These are phyloP conservation scores for Geotrichum histeridarum DNA, from an alignment of 1,139 yeast genomes.

Conservation along the genomic window DNA sequence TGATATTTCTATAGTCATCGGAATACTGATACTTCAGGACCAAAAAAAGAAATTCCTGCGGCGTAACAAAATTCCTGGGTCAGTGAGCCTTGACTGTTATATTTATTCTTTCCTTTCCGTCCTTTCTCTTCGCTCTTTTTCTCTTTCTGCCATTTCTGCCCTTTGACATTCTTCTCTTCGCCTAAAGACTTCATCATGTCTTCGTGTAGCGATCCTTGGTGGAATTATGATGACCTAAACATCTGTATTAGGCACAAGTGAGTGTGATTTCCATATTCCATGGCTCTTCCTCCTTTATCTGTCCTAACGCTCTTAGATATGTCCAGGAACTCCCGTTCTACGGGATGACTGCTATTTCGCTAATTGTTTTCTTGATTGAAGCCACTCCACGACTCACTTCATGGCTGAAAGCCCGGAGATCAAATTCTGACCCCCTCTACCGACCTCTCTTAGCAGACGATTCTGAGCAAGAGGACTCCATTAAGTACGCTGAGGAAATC, in stretches of 20 bases:
- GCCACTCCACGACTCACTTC: slow-evolving; percentile 22
- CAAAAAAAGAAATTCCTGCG: no score
- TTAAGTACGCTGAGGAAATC: slow-evolving; percentile 17
- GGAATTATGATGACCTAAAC: slow-evolving; percentile 32
- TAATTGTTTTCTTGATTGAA: slow-evolving; percentile 20
- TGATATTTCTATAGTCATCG: no score
- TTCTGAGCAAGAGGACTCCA: slow-evolving; percentile 9
- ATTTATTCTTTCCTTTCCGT: background rate
- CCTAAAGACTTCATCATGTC: slow-evolving; percentile 6
- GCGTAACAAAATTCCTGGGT: no score
- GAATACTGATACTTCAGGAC: no score
- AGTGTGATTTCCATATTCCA: slow-evolving; percentile 16
- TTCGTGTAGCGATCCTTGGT: slow-evolving; percentile 27
- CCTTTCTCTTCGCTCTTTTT: background rate
- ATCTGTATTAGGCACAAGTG: slow-evolving; percentile 31
- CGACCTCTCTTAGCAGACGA: slow-evolving; percentile 26
- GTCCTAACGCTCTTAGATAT: slow-evolving; percentile 24
- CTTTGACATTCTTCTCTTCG: background rate
- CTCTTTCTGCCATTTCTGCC: background rate
- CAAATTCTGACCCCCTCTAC: slow-evolving; percentile 24
- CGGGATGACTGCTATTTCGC: slow-evolving; percentile 22
- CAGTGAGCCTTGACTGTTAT: no score
- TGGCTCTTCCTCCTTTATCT: background rate
- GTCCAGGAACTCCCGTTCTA: slow-evolving; percentile 27
- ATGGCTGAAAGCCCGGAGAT: slow-evolving; percentile 13